Evolutionary conservation across 352 stramenopile species (phyloP).

Genomic region (Albugo candida): DNA sequence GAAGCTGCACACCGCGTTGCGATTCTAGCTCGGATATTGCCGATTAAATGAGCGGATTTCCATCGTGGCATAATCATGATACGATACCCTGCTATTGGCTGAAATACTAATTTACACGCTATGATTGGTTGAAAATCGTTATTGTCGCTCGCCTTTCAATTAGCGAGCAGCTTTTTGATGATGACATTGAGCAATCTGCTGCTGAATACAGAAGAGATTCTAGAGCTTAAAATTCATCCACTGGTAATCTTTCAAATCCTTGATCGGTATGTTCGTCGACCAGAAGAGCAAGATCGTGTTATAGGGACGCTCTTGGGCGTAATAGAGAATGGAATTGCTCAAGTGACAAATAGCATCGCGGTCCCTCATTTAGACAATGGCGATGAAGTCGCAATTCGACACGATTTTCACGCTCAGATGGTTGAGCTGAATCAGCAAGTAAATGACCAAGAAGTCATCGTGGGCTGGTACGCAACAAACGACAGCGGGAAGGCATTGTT

Average conservation of each 20-base stretch:
- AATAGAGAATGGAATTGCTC: conserved; percentile 63
- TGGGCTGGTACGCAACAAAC: conserved; percentile 93
- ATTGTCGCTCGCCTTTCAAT: too few species aligned
- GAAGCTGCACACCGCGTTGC: too few species aligned
- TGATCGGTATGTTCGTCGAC: conserved; percentile 88
- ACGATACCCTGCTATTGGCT: too few species aligned
- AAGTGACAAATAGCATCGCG: conserved; percentile 93
- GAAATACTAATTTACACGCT: too few species aligned
- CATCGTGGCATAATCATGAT: too few species aligned
- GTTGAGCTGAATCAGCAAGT: conserved; percentile 87
- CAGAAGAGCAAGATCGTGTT: conserved; percentile 85
- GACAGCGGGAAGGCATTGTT: conserved; percentile 36
- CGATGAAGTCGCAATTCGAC: conserved; percentile 92
- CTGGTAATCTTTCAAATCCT: conserved; percentile 94
- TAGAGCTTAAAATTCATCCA: conserved; percentile 82
- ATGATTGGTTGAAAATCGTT: too few species aligned
- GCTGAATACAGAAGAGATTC: conserved; percentile 62
- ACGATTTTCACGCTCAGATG: conserved; percentile 97
- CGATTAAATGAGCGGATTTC: too few species aligned
- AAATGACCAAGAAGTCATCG: conserved; percentile 88
- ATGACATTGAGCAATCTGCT: conserved; percentile 29
- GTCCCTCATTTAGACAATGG: conserved; percentile 92
- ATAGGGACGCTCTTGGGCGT: conserved; percentile 94
- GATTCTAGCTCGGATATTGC: too few species aligned
- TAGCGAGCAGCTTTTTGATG: neutral